These are phyloP conservation scores for Protea cynaroides DNA, from an alignment of 164 flowering plant species.

Conservation along the genomic window DNA sequence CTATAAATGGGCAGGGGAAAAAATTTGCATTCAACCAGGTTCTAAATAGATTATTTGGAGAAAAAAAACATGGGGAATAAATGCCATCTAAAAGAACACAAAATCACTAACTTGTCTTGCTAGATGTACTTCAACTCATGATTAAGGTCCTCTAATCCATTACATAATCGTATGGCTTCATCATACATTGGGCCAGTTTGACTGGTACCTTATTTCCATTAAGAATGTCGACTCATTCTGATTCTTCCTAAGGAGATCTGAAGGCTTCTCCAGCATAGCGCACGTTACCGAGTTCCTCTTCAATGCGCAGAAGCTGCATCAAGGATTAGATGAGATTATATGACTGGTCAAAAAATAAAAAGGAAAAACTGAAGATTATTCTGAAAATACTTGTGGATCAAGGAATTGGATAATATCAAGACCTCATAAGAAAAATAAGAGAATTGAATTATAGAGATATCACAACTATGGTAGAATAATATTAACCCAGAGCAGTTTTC, in stretches of 20 bases:
- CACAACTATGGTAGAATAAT: too few relatives aligned
- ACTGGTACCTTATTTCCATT: conserved; percentile 11
- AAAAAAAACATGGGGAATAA: not conserved
- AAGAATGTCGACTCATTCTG: not conserved
- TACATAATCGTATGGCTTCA: not conserved
- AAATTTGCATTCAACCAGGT: too few relatives aligned
- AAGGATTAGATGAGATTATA: not conserved
- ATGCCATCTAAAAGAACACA: not conserved
- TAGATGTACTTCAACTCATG: not conserved
- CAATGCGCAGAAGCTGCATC: conserved; percentile 81
- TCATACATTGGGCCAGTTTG: conserved; percentile 2
- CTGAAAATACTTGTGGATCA: not conserved
- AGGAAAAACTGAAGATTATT: not conserved
- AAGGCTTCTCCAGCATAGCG: conserved; percentile 88
- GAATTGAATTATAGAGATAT: too few relatives aligned
- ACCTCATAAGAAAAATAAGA: too few relatives aligned
- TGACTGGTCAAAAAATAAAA: not conserved
- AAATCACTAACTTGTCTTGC: not conserved
- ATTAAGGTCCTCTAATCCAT: conserved; percentile 1
- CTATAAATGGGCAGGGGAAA: too few relatives aligned
- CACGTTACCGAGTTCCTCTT: conserved; percentile 88
- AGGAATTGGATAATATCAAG: not conserved
- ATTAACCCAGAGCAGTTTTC: too few relatives aligned
- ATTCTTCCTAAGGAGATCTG: conserved; percentile 56
- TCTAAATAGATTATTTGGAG: not conserved